phyloP scores from a whole-genome alignment of 1,284 basidiomycete genomes.

The Rugiboletus extremiorientalis region DNA sequence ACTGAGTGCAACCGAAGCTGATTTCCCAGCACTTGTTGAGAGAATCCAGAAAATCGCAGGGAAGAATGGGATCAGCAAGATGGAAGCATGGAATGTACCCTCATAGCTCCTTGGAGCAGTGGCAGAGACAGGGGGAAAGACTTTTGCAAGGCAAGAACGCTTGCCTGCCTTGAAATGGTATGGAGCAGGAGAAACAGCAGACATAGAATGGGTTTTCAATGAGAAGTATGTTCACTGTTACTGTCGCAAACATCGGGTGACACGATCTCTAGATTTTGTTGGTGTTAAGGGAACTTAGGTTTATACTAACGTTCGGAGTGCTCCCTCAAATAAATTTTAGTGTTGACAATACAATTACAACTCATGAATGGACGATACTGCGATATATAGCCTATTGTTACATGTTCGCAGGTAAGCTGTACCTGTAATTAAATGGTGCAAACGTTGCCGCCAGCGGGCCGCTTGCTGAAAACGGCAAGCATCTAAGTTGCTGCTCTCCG shows the following conservation, averaged over 20 bases:
- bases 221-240: conserved; percentile 43
- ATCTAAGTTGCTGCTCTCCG: too few species aligned
- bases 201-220: conserved; percentile 56
- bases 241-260: not conserved
- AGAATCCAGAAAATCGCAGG: conserved; percentile 40
- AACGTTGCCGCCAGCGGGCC: too few species aligned
- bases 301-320: not conserved
- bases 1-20: conserved; percentile 38
- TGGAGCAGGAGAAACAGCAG: conserved; percentile 37
- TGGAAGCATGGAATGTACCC: conserved; percentile 60
- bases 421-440: too few species aligned
- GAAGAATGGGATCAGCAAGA: conserved; percentile 37
- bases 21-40: conserved; percentile 42
- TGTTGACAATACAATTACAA: too few species aligned
- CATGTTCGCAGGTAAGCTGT: too few species aligned
- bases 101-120: conserved; percentile 37
- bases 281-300: too few species aligned
- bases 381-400: too few species aligned
- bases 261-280: conserved; percentile 19
- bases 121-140: conserved; percentile 38
- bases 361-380: not conserved
- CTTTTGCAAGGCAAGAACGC: conserved; percentile 44
- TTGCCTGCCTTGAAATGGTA: conserved; percentile 60
- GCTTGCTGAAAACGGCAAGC: too few species aligned
- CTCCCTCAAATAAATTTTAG: too few species aligned